Evolutionary conservation across 495 filamentous ascomycete genomes (phyloP).

Genomic region (Achaetomiella virescens): DNA sequence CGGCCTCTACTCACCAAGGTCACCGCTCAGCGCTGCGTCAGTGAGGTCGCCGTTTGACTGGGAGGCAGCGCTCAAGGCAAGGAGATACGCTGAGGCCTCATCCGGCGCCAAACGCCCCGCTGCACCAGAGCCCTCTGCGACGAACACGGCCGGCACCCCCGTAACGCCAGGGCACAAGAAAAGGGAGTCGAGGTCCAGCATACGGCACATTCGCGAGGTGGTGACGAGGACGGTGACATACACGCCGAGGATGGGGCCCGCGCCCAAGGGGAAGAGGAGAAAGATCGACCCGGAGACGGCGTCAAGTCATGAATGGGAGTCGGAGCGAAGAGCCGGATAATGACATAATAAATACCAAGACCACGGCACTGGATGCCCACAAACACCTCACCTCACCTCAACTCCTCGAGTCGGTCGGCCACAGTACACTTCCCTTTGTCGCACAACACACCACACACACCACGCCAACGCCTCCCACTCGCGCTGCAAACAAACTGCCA

Average conservation of each 20-base stretch:
- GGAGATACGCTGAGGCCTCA: constrained; percentile 42
- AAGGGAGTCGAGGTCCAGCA: constrained; percentile 44
- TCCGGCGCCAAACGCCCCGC: constrained; percentile 30
- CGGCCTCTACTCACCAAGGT: constrained; percentile 36
- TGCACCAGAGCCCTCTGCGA: constrained; percentile 21
- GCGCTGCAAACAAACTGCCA: background rate
- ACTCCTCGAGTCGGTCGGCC: background rate
- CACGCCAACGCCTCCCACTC: too few species aligned
- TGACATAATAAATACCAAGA: background rate
- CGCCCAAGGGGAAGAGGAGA: constrained; percentile 70
- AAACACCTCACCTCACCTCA: background rate
- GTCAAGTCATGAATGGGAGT: constrained; percentile 23
- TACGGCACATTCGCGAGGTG: constrained; percentile 58
- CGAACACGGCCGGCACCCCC: background rate
- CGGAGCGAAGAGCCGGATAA: background rate
- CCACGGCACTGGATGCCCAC: background rate
- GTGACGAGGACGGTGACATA: constrained; percentile 74
- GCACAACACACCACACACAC: background rate
- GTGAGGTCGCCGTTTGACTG: constrained; percentile 55
- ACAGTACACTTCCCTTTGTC: background rate
- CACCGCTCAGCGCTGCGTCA: constrained; percentile 49
- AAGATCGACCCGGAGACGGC: constrained; percentile 51
- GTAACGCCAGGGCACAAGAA: constrained; percentile 17
- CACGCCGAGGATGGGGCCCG: constrained; percentile 60
- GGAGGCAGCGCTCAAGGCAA: constrained; percentile 51